Evolutionary conservation across 208 protist genomes (phyloP).

Genomic region (Crithidia bombi): DNA sequence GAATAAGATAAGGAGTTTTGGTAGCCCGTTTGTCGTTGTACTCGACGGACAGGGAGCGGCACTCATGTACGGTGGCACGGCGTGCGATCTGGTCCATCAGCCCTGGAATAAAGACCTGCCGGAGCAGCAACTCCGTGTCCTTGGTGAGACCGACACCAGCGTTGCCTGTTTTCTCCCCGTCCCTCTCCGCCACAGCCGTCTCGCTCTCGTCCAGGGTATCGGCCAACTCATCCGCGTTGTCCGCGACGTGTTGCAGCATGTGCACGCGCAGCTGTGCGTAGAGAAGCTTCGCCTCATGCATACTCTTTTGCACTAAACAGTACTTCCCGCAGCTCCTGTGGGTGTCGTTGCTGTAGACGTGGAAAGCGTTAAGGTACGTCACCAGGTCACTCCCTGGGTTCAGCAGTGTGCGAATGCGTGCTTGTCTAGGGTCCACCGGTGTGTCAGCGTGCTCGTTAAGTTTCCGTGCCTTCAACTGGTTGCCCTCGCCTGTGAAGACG

Average conservation of each 20-base stretch:
- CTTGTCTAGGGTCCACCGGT: slow-evolving; percentile 44
- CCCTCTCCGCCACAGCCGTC: slow-evolving; percentile 20
- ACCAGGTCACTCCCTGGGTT: slow-evolving; percentile 88
- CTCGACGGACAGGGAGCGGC: slow-evolving; percentile 79
- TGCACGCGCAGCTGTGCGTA: slow-evolving; percentile 62
- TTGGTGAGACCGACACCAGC: slow-evolving; percentile 16
- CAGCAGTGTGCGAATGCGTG: slow-evolving; percentile 58
- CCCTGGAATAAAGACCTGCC: slow-evolving; percentile 87
- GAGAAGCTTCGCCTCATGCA: slow-evolving; percentile 76
- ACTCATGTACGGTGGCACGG: slow-evolving; percentile 89
- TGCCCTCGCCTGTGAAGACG: slow-evolving; percentile 87
- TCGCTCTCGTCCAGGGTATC: slow-evolving; percentile 77
- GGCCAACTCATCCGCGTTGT: slow-evolving; percentile 45
- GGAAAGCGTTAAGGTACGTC: slow-evolving; percentile 79
- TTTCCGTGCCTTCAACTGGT: slow-evolving; percentile 70
- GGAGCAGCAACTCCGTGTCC: slow-evolving; percentile 70
- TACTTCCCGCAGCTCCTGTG: slow-evolving; percentile 50
- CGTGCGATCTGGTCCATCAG: slow-evolving; percentile 89
- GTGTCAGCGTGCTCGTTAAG: slow-evolving; percentile 36
- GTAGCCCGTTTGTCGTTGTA: slow-evolving; percentile 85
- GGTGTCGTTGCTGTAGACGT: slow-evolving; percentile 52
- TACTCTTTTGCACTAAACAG: slow-evolving; percentile 88
- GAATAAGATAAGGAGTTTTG: slow-evolving; percentile 83
- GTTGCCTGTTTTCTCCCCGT: slow-evolving; percentile 10
- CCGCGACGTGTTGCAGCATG: slow-evolving; percentile 25